phyloP scores from a whole-genome alignment of 2,329 filamentous ascomycete species.

The Amauroascus verrucosus region DNA sequence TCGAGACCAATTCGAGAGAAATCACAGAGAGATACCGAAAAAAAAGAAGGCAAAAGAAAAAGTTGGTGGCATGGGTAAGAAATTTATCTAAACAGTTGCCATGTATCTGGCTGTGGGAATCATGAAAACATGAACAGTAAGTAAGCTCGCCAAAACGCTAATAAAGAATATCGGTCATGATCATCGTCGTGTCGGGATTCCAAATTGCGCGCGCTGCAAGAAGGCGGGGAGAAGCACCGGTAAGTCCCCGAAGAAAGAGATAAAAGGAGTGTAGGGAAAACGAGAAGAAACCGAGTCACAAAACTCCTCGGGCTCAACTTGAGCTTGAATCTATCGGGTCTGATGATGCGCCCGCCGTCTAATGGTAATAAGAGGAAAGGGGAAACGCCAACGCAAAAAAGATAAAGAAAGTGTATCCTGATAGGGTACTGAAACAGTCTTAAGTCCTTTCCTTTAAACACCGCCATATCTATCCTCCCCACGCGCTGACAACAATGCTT shows the following conservation, averaged over 20 bases:
- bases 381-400: no score
- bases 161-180: background rate
- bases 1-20: background rate
- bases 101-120: background rate
- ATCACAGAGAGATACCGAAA: background rate
- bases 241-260: background rate
- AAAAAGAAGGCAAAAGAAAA: no score
- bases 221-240: background rate
- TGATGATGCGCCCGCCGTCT: background rate
- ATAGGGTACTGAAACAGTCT: no score
- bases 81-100: background rate
- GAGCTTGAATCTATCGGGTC: background rate
- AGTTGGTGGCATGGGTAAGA: background rate
- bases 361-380: background rate
- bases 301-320: background rate
- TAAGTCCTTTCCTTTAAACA: no score
- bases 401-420: no score
- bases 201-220: background rate
- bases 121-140: background rate
- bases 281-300: background rate
- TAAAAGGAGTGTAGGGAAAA: background rate
- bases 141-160: background rate
- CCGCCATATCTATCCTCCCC: conserved; percentile 27
- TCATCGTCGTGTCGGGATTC: background rate
- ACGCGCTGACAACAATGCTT: conserved; percentile 22